Conservation (phyloP, 2,329 filamentous ascomycete genomes). For the Colletotrichum lupini region DNA sequence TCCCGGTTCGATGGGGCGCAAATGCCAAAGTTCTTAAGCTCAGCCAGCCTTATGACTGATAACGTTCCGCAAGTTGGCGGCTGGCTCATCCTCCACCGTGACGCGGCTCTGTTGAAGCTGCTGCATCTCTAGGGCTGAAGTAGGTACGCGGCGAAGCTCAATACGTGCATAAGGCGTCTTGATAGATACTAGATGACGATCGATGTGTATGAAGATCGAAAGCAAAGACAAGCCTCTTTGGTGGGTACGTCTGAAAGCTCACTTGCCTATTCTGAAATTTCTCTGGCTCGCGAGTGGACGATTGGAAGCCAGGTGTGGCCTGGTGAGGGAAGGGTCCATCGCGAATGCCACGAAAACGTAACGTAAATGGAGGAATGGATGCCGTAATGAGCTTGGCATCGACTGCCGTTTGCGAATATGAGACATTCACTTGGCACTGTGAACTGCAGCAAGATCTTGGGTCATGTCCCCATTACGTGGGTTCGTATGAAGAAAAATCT, state of each 20-base stretch:
- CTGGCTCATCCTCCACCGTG: background rate
- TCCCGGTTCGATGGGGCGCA: background rate
- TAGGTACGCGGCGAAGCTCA: background rate
- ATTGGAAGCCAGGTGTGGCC: conserved; percentile 2
- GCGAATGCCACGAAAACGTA: conserved; percentile 1
- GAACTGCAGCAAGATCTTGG: background rate
- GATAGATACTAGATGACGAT: background rate
- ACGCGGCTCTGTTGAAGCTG: background rate
- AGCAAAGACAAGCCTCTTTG: background rate
- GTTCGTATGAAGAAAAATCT: background rate
- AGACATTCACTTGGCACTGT: background rate
- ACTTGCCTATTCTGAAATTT: conserved; percentile 1
- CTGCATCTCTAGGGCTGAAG: background rate
- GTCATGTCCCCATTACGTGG: background rate
- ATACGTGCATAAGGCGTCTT: background rate
- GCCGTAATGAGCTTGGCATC: conserved; percentile 1
- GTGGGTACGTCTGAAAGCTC: background rate
- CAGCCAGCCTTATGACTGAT: background rate
- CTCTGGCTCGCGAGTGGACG: conserved; percentile 4
- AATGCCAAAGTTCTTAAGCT: background rate
- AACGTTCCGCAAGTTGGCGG: background rate
- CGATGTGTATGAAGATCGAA: background rate
- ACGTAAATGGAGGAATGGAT: background rate
- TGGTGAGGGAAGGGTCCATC: conserved; percentile 1
- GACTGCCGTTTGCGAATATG: background rate